Evolutionary conservation across 2,329 filamentous ascomycete species (phyloP).

Genomic region (Tolypocladium inflatum): DNA sequence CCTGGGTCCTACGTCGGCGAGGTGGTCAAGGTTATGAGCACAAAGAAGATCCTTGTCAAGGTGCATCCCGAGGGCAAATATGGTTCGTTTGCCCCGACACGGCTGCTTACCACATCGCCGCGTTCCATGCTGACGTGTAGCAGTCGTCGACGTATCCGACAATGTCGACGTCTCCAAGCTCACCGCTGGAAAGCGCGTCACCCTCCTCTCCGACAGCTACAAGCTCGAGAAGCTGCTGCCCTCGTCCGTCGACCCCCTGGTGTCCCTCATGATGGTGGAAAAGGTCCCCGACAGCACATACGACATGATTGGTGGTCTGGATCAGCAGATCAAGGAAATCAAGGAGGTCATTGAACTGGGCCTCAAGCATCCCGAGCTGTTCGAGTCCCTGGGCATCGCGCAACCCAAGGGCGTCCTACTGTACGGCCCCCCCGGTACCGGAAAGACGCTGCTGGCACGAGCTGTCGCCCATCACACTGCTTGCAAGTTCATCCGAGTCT

Average conservation of each 20-base stretch:
- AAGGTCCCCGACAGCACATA: conserved; percentile 99
- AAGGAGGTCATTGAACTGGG: conserved; percentile 99
- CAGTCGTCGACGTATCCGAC: conserved; percentile 93
- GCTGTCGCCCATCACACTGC: conserved; percentile 97
- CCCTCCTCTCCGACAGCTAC: conserved; percentile 92
- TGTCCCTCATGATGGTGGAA: conserved; percentile 99
- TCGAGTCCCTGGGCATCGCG: conserved; percentile 97
- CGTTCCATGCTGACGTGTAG: background rate
- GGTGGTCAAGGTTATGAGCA: conserved; percentile 99
- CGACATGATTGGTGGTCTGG: conserved; percentile 98
- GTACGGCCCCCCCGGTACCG: conserved; percentile 93
- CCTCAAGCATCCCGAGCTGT: conserved; percentile 95
- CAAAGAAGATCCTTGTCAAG: conserved; percentile 98
- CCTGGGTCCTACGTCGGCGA: conserved; percentile 97
- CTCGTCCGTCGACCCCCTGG: conserved; percentile 93
- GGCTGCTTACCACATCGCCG: background rate
- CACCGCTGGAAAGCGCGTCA: conserved; percentile 94
- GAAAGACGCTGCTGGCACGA: conserved; percentile 90
- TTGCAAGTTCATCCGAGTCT: conserved; percentile 98
- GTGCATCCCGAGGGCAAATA: conserved; percentile 99
- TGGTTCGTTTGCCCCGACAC: conserved; percentile 45
- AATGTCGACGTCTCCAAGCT: conserved; percentile 92
- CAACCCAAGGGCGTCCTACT: conserved; percentile 96
- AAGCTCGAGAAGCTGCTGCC: conserved; percentile 98
- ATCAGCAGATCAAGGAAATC: conserved; percentile 99